Evolutionary conservation across 495 filamentous ascomycete genomes (phyloP).

Genomic region (Physcia stellaris): DNA sequence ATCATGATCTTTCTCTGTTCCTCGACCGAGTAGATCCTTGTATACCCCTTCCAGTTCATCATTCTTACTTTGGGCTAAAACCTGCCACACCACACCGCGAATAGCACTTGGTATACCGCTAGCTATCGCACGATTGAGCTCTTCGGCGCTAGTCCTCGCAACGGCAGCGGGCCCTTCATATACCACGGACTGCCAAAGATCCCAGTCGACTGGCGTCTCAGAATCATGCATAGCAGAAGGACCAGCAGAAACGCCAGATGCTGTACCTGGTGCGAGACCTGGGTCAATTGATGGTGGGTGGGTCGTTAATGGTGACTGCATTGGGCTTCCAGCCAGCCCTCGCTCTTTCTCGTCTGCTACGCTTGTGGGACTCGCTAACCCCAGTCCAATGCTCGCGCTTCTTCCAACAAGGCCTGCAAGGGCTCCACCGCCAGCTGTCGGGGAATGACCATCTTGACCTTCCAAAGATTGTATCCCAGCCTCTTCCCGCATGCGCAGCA

Average conservation of each 20-base stretch:
- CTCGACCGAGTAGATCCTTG: constrained; percentile 62
- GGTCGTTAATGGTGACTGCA: constrained; percentile 20
- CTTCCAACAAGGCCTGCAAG: constrained; percentile 29
- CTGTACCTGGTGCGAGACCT: constrained; percentile 67
- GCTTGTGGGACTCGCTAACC: constrained; percentile 40
- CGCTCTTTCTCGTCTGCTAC: constrained; percentile 42
- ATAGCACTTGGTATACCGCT: constrained; percentile 90
- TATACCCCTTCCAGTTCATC: constrained; percentile 84
- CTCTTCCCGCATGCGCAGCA: constrained; percentile 69
- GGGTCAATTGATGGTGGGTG: constrained; percentile 38
- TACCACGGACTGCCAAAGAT: constrained; percentile 92
- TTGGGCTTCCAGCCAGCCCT: constrained; percentile 13
- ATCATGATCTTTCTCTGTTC: constrained; percentile 61
- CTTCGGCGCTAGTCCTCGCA: constrained; percentile 68
- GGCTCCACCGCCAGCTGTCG: constrained; percentile 20
- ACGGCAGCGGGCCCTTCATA: constrained; percentile 83
- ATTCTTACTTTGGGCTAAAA: constrained; percentile 84
- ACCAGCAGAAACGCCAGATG: constrained; percentile 57
- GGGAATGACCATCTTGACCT: constrained; percentile 33
- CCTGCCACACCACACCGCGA: constrained; percentile 94
- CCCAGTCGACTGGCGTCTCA: constrained; percentile 74
- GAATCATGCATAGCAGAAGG: constrained; percentile 52
- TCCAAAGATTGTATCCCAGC: constrained; percentile 37
- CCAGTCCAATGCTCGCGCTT: constrained; percentile 33
- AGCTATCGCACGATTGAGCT: constrained; percentile 80